Evolutionary conservation across 1,284 basidiomycete genomes (phyloP).

Genomic region (Neolentinus lepideus): DNA sequence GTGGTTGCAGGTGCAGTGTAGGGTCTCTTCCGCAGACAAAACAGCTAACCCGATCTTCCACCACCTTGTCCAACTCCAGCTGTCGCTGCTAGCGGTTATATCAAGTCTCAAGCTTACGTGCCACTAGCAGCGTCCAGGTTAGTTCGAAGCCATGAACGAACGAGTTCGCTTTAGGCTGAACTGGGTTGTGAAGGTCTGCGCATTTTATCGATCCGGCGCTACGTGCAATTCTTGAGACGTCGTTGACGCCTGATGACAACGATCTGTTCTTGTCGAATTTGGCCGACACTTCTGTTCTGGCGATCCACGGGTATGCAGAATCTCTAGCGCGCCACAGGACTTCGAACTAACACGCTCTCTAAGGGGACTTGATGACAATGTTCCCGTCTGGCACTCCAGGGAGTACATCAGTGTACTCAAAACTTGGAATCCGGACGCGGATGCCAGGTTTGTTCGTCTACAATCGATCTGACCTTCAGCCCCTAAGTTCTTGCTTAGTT

Average conservation of each 20-base stretch:
- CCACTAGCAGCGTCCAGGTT: constrained; percentile 61
- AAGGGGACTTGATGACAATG: constrained; percentile 71
- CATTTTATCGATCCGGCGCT: constrained; percentile 76
- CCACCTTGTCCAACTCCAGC: too few species aligned
- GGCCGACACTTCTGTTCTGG: constrained; percentile 61
- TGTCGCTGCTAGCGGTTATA: constrained; percentile 69
- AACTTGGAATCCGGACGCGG: neutral
- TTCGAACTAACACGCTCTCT: neutral
- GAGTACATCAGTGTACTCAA: neutral
- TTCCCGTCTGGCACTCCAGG: constrained; percentile 64
- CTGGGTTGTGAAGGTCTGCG: constrained; percentile 36
- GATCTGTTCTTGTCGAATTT: constrained; percentile 79
- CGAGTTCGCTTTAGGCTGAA: neutral
- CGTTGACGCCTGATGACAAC: constrained; percentile 79
- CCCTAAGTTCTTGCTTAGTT: neutral
- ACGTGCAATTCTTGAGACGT: constrained; percentile 62
- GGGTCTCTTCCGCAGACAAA: too few species aligned
- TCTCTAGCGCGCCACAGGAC: neutral
- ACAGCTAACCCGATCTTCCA: too few species aligned
- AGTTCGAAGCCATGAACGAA: neutral
- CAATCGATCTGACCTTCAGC: neutral
- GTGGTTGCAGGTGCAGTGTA: constrained; percentile 65
- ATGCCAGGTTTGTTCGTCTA: neutral
- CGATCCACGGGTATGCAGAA: constrained; percentile 62
- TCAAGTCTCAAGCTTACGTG: constrained; percentile 83